Evolutionary conservation across 257 asterid genomes (phyloP).

Genomic region (Plantago elongata): DNA sequence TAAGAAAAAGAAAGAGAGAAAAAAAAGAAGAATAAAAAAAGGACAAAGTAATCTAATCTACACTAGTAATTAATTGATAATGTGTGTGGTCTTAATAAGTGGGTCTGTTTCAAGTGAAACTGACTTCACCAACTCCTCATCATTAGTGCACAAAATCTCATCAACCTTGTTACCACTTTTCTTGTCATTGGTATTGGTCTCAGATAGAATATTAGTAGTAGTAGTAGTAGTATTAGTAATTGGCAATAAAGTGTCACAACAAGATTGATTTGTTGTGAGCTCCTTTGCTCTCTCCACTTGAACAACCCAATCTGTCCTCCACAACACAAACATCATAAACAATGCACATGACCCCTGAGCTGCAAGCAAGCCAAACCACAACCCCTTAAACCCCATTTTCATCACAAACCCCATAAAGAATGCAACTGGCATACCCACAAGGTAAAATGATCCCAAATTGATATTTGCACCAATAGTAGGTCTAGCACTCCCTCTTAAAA

Average conservation of each 20-base stretch:
- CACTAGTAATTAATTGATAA: constrained; percentile 32
- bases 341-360: constrained; percentile 85
- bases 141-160: constrained; percentile 43
- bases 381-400: constrained; percentile 71
- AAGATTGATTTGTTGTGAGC: constrained; percentile 32
- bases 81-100: constrained; percentile 38
- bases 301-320: constrained; percentile 60
- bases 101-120: constrained; percentile 57
- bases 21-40: constrained; percentile 6
- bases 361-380: constrained; percentile 89
- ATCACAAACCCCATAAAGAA: constrained; percentile 63
- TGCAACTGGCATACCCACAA: constrained; percentile 95
- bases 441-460: constrained; percentile 78
- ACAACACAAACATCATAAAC: constrained; percentile 56
- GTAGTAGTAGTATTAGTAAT: constrained; percentile 9
- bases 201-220: neutral
- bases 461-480: constrained; percentile 79
- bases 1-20: neutral
- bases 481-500: constrained; percentile 77
- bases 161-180: constrained; percentile 24
- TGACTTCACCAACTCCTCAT: constrained; percentile 31
- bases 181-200: neutral
- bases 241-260: constrained; percentile 26
- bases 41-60: constrained; percentile 17
- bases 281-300: constrained; percentile 69